Conservation (phyloP, 163 green algal species). For the Trebouxiophyceae sp. region DNA sequence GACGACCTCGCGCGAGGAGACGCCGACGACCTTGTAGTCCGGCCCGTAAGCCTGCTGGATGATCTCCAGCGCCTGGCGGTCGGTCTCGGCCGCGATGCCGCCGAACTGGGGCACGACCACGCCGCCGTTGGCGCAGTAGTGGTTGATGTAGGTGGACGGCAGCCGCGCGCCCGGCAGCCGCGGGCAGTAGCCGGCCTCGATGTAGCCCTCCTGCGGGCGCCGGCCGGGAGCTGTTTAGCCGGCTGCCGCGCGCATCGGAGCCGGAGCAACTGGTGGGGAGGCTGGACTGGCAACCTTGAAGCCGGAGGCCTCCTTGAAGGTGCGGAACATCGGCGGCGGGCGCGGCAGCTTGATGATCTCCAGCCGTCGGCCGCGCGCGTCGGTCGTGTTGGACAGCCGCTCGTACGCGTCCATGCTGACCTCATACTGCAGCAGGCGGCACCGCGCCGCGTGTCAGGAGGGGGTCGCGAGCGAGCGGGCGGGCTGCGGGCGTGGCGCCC, state of each 20-base stretch:
- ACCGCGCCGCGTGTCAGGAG: too few relatives aligned
- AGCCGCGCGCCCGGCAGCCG: conserved; percentile 43
- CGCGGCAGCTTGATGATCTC: conserved; percentile 60
- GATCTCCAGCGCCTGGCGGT: conserved; percentile 34
- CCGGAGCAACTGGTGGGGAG: too few relatives aligned
- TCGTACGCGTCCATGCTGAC: conserved; percentile 32
- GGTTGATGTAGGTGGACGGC: conserved; percentile 72
- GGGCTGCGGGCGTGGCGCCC: too few relatives aligned
- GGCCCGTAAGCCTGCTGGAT: conserved; percentile 52
- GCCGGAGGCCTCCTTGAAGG: conserved; percentile 26
- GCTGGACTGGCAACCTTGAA: not conserved
- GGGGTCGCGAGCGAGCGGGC: too few relatives aligned
- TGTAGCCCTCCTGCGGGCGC: conserved; percentile 59
- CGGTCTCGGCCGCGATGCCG: conserved; percentile 8
- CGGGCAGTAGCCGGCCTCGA: conserved; percentile 49
- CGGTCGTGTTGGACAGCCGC: conserved; percentile 37
- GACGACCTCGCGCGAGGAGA: conserved; percentile 55
- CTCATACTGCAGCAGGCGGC: conserved; percentile 26
- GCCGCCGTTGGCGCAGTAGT: conserved; percentile 65
- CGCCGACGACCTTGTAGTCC: conserved; percentile 47
- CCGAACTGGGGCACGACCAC: conserved; percentile 47
- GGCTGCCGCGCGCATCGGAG: too few relatives aligned
- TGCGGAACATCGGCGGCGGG: conserved; percentile 39
- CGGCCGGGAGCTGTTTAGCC: too few relatives aligned
- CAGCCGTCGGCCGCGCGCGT: conserved; percentile 55